Evolutionary conservation across 1,139 yeast genomes (phyloP).

Genomic region (Magnusiomyces suaveolens): DNA sequence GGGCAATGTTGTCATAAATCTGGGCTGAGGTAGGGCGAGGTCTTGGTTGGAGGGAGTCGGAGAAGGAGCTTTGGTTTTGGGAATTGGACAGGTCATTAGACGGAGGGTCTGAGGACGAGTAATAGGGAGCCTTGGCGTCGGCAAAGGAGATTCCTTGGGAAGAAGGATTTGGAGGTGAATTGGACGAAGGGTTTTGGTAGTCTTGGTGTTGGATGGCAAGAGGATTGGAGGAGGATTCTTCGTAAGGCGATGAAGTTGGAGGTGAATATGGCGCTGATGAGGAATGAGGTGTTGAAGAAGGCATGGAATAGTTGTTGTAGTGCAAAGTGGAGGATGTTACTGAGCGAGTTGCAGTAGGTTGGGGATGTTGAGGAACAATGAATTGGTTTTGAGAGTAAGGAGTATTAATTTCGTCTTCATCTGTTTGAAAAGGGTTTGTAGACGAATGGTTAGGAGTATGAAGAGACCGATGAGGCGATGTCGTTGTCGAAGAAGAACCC

Average conservation of each 20-base stretch:
- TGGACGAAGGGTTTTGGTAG: no score
- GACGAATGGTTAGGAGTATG: neutral
- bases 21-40: neutral
- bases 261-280: neutral
- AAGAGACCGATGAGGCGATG: neutral
- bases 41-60: neutral
- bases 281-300: no score
- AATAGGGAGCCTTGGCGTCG: no score
- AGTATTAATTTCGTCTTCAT: neutral
- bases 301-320: neutral
- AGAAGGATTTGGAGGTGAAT: no score
- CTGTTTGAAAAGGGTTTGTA: neutral
- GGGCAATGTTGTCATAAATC: neutral
- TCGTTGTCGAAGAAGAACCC: neutral
- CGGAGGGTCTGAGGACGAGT: no score
- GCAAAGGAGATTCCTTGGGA: no score
- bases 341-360: neutral
- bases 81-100: no score
- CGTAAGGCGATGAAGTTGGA: neutral
- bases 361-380: neutral
- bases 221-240: neutral
- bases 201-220: no score
- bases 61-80: no score
- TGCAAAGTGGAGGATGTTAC: neutral
- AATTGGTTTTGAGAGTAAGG: neutral